Evolutionary conservation across 208 protist species (phyloP).

Genomic region (Naegleria fowleri): DNA sequence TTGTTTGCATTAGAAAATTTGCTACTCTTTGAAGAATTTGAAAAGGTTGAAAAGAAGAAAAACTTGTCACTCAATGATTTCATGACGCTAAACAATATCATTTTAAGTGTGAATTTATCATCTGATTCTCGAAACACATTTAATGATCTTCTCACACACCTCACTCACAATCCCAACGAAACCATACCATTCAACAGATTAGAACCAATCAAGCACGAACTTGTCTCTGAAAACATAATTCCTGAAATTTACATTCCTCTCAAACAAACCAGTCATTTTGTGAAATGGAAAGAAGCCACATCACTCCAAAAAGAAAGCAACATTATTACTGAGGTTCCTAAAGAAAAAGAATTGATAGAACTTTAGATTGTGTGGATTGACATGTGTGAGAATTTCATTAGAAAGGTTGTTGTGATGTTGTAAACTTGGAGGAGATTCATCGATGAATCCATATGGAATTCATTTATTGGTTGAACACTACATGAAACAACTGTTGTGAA

Average conservation of each 20-base stretch:
- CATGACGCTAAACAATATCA: not conserved
- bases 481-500: too few species aligned
- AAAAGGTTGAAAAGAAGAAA: not conserved
- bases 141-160: not conserved
- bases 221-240: not conserved
- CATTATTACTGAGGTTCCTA: not conserved
- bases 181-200: not conserved
- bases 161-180: not conserved
- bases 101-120: not conserved
- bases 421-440: too few species aligned
- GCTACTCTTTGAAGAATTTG: not conserved
- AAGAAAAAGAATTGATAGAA: too few species aligned
- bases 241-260: not conserved
- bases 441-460: too few species aligned
- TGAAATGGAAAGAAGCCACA: not conserved
- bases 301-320: not conserved
- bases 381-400: too few species aligned
- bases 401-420: too few species aligned
- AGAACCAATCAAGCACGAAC: not conserved
- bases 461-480: too few species aligned
- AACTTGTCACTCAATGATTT: not conserved
- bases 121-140: not conserved
- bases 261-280: not conserved
- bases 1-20: not conserved
- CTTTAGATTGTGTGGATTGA: too few species aligned